Percentiles rank a stretch among this genome's conserved stretches.
Conservation (phyloP, 2,329 filamentous ascomycete genomes). For the Diaporthe velutina region DNA sequence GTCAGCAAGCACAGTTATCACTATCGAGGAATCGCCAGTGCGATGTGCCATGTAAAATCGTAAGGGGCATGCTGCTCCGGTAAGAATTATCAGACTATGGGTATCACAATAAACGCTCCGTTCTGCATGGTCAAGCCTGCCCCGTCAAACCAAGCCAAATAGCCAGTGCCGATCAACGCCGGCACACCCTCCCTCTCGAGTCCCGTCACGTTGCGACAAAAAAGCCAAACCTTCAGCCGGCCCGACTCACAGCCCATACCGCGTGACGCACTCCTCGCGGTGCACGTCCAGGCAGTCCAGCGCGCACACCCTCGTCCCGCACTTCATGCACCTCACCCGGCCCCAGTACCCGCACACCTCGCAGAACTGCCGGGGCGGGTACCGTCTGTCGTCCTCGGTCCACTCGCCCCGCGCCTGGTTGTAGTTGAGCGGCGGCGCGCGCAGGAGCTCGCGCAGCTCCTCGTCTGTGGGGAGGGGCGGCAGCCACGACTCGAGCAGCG, state of each 20-base stretch:
- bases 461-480: conserved; percentile 69
- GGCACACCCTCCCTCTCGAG: not conserved
- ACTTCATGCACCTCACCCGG: conserved; percentile 80
- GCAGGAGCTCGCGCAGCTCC: conserved; percentile 74
- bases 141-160: not conserved
- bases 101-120: conserved; percentile 28
- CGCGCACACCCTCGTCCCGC: conserved; percentile 82
- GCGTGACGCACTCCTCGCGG: conserved; percentile 77
- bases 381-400: conserved; percentile 50
- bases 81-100: conserved; percentile 6
- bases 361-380: conserved; percentile 68
- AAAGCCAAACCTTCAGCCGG: not conserved
- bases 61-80: not conserved
- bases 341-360: conserved; percentile 89
- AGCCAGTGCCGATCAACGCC: not conserved
- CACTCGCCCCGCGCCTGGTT: conserved; percentile 69
- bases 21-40: not conserved
- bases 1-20: conserved; percentile 2
- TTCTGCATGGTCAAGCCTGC: not conserved
- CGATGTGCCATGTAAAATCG: not conserved
- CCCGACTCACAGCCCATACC: conserved; percentile 64
- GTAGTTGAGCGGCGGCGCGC: conserved; percentile 76
- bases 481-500: conserved; percentile 69
- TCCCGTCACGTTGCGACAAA: not conserved
- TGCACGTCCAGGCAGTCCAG: conserved; percentile 81